Base-by-base conservation (phyloP, 208 protist genomes). In the Acanthamoeba healyi region DNA sequence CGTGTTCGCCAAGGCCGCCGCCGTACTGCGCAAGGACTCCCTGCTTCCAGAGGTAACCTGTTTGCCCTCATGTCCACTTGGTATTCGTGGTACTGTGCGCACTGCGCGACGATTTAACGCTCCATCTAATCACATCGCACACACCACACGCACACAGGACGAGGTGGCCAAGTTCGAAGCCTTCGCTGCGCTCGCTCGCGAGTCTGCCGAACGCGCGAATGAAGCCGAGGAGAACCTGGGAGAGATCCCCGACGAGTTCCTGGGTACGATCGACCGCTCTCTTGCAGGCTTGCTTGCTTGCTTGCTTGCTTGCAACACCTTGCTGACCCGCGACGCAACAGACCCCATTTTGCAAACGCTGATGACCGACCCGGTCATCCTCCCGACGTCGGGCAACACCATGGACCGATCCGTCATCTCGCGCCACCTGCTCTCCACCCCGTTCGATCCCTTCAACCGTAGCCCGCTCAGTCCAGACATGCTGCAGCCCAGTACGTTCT, bases 401-500 rank as follows among this genome's bases (percentile, higher is more conserved):
- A 93, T 93, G 88, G 88, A 93, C 63, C 88, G 88, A 36, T 72
- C 88, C 9, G 51, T 81, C 44, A 81, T 93, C n/a, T 82, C 67
- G 46, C 67, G 65, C 67, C 67, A 82, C 44, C 42, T 93, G 40
- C 88, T 93, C 17, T 81, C 63, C 26, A 63, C 56, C 9, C 56
- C 56, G 22, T 34, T 63, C 22, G 88, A 93, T 93, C 82, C 82
- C 15, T 90, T 90, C 82, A 90, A 90, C 82, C 82, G 82, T 14
- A 90, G 26, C 22, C 82, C 46, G 36, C 51, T 90, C 4, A 70
- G 24, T 4, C 54, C 56, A 1, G 82, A 90, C 34, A 90, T 90
- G 82, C 82, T 90, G 9, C 82, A 90, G 54, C 82, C 82, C 3
- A 70, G 56, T 70, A 46, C 82, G 81, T n/a, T 1, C 40, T 42